Percentiles rank a stretch among this genome's conserved stretches.
Conservation (phyloP, 1,284 basidiomycete species). For the Cystobasidium sp. region DNA sequence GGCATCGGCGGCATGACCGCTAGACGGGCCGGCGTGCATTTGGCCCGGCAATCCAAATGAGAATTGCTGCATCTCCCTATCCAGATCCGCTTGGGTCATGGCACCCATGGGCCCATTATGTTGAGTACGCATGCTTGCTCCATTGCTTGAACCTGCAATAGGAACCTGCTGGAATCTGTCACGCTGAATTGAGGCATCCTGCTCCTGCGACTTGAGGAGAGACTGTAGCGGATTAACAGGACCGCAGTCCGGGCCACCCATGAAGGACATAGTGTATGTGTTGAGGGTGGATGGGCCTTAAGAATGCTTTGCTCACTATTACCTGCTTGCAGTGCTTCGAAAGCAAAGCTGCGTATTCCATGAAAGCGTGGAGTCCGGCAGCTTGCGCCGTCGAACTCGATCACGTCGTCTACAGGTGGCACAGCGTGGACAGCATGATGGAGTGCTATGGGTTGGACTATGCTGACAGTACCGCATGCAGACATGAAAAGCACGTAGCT, state of each 20-base stretch:
- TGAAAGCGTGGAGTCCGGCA: not conserved
- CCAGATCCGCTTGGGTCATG: constrained; percentile 26
- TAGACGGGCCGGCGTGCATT: constrained; percentile 15
- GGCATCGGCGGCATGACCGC: constrained; percentile 7
- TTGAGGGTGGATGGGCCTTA: not conserved
- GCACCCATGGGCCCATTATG: not conserved
- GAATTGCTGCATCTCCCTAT: constrained; percentile 40
- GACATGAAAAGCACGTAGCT: constrained; percentile 7
- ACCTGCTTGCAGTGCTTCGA: not conserved
- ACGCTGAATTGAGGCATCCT: constrained; percentile 79
- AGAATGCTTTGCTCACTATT: not conserved
- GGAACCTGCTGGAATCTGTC: constrained; percentile 29
- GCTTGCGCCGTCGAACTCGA: not conserved
- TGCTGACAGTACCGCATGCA: not conserved
- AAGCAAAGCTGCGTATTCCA: not conserved
- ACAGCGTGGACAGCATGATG: not conserved
- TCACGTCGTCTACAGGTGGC: not conserved
- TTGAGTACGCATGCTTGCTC: constrained; percentile 33
- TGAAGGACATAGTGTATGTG: constrained; percentile 27
- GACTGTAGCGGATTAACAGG: constrained; percentile 83
- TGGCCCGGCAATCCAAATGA: constrained; percentile 29
- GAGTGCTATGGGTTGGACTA: not conserved
- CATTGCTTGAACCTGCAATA: constrained; percentile 28
- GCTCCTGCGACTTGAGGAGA: constrained; percentile 87
- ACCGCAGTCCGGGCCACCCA: constrained; percentile 41